A percentile compares a stretch with the other conserved stretches of the same genome.
These are phyloP conservation scores for Rhizopogon sp. DNA, from an alignment of 768 basidiomycete genomes.

Conservation along the genomic window DNA sequence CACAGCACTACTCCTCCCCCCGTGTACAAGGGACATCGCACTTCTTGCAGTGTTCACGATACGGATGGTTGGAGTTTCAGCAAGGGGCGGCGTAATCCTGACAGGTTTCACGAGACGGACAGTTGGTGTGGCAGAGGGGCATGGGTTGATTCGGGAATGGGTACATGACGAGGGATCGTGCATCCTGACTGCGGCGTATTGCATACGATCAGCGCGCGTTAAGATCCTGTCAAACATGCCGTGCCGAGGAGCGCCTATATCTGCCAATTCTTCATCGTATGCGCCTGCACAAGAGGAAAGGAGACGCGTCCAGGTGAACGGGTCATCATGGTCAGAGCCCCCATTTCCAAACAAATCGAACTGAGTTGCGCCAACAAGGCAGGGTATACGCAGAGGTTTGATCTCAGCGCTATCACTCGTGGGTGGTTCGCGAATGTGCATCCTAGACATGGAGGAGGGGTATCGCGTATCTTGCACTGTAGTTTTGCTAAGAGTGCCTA, in stretches of 20 bases:
- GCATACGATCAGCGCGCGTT: neutral
- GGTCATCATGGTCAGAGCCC: conserved; percentile 20
- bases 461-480: conserved; percentile 25
- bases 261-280: neutral
- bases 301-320: conserved; percentile 11
- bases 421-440: conserved; percentile 9
- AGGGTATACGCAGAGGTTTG: neutral
- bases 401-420: neutral
- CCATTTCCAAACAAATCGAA: conserved; percentile 19
- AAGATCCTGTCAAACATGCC: neutral
- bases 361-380: conserved; percentile 11
- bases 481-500: conserved; percentile 23
- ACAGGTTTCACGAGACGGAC: neutral
- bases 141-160: neutral
- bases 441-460: conserved; percentile 1
- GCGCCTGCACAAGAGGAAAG: neutral
- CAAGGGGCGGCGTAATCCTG: neutral
- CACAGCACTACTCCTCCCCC: neutral
- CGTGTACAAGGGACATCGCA: neutral
- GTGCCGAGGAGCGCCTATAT: neutral
- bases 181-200: conserved; percentile 8
- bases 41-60: neutral
- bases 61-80: neutral
- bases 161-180: neutral
- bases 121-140: neutral